These are phyloP conservation scores for Petunia secreta DNA, from an alignment of 257 asterid genomes.

Conservation along the genomic window DNA sequence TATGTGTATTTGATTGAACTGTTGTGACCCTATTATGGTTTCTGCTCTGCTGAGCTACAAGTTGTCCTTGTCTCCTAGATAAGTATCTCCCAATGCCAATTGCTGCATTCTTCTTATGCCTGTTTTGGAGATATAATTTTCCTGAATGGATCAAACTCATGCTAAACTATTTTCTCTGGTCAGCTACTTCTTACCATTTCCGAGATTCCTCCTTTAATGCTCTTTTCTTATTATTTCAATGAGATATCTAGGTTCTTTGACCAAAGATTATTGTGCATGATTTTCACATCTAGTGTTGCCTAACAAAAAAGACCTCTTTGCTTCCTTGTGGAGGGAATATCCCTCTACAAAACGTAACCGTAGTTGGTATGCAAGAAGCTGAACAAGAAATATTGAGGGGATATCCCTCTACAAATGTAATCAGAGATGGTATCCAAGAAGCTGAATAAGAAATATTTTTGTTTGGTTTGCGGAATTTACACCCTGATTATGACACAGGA, in stretches of 20 bases:
- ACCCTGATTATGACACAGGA: not conserved
- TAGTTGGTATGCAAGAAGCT: not conserved
- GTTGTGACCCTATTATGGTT: not conserved
- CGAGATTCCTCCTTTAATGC: not conserved
- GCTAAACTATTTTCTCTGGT: not conserved
- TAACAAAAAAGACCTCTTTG: not conserved
- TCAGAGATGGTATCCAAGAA: not conserved
- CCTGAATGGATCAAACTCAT: not conserved
- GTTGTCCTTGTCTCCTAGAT: not conserved
- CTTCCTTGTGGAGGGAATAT: not conserved
- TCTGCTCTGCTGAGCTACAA: not conserved
- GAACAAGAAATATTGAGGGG: not conserved
- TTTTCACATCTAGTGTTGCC: not conserved
- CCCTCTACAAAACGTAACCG: not conserved
- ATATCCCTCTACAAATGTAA: not conserved
- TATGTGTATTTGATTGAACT: conserved; percentile 2
- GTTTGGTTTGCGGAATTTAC: not conserved
- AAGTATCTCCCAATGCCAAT: conserved; percentile 4
- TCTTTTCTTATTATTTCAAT: not conserved
- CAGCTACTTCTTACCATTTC: not conserved
- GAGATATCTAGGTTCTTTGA: not conserved
- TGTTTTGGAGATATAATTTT: conserved; percentile 6
- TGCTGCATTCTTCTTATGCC: conserved; percentile 9
- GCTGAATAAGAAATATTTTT: not conserved
- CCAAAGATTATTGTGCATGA: not conserved